phyloP scores from a whole-genome alignment of 345 rosid species.

The Punica granatum region DNA sequence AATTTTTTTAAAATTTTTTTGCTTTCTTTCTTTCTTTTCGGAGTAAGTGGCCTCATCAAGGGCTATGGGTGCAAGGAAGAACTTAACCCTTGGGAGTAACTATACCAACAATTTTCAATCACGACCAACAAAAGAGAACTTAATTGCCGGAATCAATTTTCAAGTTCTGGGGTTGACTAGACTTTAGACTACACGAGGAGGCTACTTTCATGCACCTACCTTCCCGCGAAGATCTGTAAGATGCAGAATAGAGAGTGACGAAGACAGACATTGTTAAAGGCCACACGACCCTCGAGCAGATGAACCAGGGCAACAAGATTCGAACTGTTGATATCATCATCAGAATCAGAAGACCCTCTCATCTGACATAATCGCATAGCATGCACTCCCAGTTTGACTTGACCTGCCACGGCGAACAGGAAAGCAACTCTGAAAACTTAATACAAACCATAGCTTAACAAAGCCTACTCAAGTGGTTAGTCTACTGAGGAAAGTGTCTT shows the following conservation, averaged over 20 bases:
- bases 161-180: too few species aligned
- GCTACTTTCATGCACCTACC: conserved; percentile 33
- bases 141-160: too few species aligned
- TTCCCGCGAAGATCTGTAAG: conserved; percentile 74
- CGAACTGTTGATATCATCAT: conserved; percentile 33
- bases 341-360: conserved; percentile 36
- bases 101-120: too few species aligned
- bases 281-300: conserved; percentile 59
- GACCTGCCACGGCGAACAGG: conserved; percentile 48
- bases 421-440: neutral
- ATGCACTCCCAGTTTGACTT: conserved; percentile 68
- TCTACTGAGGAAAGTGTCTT: neutral
- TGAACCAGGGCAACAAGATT: conserved; percentile 60
- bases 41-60: too few species aligned
- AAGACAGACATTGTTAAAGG: conserved; percentile 68
- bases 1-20: too few species aligned
- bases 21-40: too few species aligned
- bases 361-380: conserved; percentile 76
- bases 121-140: too few species aligned
- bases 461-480: neutral
- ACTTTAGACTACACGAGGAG: too few species aligned
- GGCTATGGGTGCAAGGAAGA: too few species aligned
- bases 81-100: too few species aligned
- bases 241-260: conserved; percentile 84
- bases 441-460: neutral